phyloP scores from a whole-genome alignment of 148 eudicot genomes.

The Rhododendron ovatum region DNA sequence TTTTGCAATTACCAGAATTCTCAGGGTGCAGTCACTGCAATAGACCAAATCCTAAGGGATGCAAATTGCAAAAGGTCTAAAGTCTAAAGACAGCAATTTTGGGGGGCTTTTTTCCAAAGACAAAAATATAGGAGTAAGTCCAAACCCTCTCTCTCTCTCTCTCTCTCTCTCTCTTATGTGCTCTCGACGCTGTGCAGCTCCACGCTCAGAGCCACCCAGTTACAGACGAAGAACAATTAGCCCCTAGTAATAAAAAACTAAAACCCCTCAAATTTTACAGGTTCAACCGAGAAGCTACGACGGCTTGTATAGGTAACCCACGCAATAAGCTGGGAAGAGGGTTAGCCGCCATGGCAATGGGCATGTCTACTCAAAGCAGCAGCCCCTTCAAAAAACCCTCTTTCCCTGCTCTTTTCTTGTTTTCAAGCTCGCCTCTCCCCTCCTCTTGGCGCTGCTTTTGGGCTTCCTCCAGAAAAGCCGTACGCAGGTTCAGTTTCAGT shows the following conservation, averaged over 20 bases:
- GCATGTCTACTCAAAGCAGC: conserved; percentile 31
- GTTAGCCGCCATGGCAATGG: conserved; percentile 38
- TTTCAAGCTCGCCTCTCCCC: conserved; percentile 22
- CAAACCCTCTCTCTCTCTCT: neutral
- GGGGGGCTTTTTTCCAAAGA: neutral
- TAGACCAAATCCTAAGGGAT: neutral
- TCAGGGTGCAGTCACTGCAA: neutral
- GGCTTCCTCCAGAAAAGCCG: conserved; percentile 17
- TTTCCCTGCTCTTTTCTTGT: conserved; percentile 40
- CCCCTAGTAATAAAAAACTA: neutral
- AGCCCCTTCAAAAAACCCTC: conserved; percentile 30
- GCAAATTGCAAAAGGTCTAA: neutral
- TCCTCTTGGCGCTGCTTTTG: conserved; percentile 22
- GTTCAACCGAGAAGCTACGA: conserved; percentile 30
- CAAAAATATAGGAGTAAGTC: neutral
- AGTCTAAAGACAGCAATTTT: neutral
- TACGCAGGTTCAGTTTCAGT: conserved; percentile 26
- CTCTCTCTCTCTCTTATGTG: neutral
- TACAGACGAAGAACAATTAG: conserved; percentile 1
- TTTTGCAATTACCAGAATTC: neutral
- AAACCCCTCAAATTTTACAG: neutral
- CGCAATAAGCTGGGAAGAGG: conserved; percentile 38
- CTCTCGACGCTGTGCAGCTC: neutral
- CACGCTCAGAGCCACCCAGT: conserved; percentile 9
- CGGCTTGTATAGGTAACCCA: conserved; percentile 27